phyloP scores from a whole-genome alignment of 2,329 filamentous ascomycete genomes.

The Claviceps maximensis region DNA sequence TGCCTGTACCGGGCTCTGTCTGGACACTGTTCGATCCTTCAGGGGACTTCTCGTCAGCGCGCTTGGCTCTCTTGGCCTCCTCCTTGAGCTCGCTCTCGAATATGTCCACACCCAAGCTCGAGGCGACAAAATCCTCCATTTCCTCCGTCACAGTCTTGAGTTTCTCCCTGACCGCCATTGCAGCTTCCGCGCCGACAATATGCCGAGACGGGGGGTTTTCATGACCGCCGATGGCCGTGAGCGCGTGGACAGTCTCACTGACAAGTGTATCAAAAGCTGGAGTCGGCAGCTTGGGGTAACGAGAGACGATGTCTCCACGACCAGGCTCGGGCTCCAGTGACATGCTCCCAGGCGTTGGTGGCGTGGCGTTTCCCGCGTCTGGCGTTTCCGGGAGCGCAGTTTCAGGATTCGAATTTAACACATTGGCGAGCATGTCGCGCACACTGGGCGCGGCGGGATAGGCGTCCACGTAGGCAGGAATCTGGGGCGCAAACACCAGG shows the following conservation, averaged over 20 bases:
- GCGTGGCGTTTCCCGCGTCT: slow-evolving; percentile 16
- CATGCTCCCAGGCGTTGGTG: slow-evolving; percentile 18
- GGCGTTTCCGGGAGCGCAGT: slow-evolving; percentile 31
- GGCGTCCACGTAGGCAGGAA: slow-evolving; percentile 37
- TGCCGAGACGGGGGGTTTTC: slow-evolving; percentile 91
- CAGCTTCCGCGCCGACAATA: slow-evolving; percentile 84
- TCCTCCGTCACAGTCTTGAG: slow-evolving; percentile 93
- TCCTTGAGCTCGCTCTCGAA: slow-evolving; percentile 42
- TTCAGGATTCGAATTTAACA: slow-evolving; percentile 64
- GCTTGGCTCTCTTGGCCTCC: slow-evolving; percentile 33
- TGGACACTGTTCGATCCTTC: not conserved
- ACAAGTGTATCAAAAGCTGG: slow-evolving; percentile 61
- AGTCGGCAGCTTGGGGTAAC: slow-evolving; percentile 62
- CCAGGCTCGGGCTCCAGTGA: slow-evolving; percentile 21
- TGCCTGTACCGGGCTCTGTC: not conserved
- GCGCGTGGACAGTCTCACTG: slow-evolving; percentile 77
- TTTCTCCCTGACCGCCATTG: slow-evolving; percentile 84
- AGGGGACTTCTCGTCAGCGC: slow-evolving; percentile 13
- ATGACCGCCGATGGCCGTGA: slow-evolving; percentile 85
- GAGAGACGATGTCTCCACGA: slow-evolving; percentile 38
- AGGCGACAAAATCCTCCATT: slow-evolving; percentile 88
- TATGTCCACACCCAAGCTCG: slow-evolving; percentile 74
- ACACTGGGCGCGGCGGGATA: slow-evolving; percentile 57
- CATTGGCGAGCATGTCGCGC: slow-evolving; percentile 67
- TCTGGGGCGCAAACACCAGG: slow-evolving; percentile 68